Evolutionary conservation across 1,284 basidiomycete species (phyloP).

Genomic region (Earliella scabrosa): DNA sequence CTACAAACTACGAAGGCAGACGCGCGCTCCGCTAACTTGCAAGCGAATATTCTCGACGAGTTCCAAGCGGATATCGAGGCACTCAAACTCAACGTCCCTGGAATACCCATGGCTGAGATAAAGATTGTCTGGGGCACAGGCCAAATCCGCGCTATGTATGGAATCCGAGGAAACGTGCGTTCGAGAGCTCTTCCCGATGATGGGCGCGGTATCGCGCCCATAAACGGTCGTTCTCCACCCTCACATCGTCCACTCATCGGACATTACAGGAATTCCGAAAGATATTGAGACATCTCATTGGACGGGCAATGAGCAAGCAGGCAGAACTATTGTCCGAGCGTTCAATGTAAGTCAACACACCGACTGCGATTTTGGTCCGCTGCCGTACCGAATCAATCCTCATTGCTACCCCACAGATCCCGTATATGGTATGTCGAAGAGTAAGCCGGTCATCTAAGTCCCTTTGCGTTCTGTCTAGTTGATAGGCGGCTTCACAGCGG

Average conservation of each 20-base stretch:
- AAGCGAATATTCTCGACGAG: neutral
- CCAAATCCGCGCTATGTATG: neutral
- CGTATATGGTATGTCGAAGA: constrained; percentile 3
- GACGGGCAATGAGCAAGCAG: neutral
- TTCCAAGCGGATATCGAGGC: constrained; percentile 4
- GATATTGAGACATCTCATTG: neutral
- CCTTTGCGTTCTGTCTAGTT: neutral
- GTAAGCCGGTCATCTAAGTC: neutral
- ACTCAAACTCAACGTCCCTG: neutral
- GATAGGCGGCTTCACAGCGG: too few species aligned
- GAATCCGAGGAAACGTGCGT: neutral
- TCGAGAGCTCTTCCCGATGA: too few species aligned
- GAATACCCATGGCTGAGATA: neutral
- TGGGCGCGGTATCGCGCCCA: neutral
- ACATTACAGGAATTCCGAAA: neutral
- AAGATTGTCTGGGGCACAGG: constrained; percentile 9
- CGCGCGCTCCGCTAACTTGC: neutral
- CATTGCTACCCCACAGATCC: neutral
- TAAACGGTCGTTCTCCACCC: neutral
- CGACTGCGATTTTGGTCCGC: too few species aligned
- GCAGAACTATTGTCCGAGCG: neutral
- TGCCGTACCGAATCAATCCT: neutral
- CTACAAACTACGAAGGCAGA: neutral
- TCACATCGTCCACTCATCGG: neutral
- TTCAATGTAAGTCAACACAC: constrained; percentile 3